These are phyloP conservation scores for Blastobotrys serpentis DNA, from an alignment of 1,139 yeast species.

Conservation along the genomic window DNA sequence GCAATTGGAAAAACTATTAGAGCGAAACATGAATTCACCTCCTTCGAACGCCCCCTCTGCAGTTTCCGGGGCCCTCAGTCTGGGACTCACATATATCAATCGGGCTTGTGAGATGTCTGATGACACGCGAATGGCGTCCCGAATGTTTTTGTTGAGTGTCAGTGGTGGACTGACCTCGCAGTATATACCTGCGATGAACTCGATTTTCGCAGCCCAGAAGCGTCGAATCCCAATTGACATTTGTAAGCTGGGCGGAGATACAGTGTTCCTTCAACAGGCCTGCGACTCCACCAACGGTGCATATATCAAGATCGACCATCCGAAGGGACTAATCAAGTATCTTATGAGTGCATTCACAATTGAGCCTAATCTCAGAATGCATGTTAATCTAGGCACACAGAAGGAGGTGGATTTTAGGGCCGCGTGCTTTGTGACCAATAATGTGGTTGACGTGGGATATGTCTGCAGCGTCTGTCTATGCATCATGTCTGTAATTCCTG, in stretches of 20 bases:
- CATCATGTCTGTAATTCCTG: conserved; percentile 50
- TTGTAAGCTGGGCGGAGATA: conserved; percentile 73
- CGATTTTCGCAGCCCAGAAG: conserved; percentile 94
- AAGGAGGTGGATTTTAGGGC: conserved; percentile 91
- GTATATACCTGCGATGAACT: conserved; percentile 92
- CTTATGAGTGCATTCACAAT: conserved; percentile 63
- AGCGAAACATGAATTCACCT: conserved; percentile 20
- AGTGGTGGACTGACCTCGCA: conserved; percentile 77
- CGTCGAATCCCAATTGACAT: conserved; percentile 82
- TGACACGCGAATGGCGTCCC: conserved; percentile 52
- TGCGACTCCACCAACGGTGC: conserved; percentile 94
- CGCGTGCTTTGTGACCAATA: conserved; percentile 86
- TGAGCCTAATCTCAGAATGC: conserved; percentile 76
- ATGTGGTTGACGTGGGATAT: conserved; percentile 86
- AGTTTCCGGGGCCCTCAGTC: conserved; percentile 74
- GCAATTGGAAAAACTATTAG: conserved; percentile 53
- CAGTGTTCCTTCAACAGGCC: conserved; percentile 92
- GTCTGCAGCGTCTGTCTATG: conserved; percentile 96
- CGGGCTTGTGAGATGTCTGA: conserved; percentile 42
- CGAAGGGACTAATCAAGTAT: conserved; percentile 77
- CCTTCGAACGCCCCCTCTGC: conserved; percentile 42
- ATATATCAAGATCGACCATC: conserved; percentile 69
- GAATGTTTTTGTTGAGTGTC: conserved; percentile 72
- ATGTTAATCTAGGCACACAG: conserved; percentile 77
- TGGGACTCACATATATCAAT: conserved; percentile 78